phyloP scores from a whole-genome alignment of 352 stramenopile genomes.

The Phytopythium aichiense region DNA sequence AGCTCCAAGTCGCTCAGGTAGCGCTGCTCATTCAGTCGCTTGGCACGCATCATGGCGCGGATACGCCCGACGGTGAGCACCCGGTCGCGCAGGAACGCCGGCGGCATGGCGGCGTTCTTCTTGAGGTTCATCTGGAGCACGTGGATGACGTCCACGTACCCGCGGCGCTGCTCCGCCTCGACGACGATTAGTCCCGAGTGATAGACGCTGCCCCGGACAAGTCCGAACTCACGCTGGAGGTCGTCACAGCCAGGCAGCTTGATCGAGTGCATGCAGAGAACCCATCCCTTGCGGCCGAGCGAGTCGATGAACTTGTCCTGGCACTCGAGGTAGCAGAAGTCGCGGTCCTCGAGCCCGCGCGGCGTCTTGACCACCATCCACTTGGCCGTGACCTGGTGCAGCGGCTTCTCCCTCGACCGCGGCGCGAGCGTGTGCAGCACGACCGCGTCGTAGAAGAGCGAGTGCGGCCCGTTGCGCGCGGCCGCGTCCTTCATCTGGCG shows the following conservation, averaged over 20 bases:
- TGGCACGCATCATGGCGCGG: slow-evolving; percentile 58
- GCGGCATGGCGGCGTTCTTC: slow-evolving; percentile 47
- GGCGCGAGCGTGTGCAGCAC: slow-evolving; percentile 66
- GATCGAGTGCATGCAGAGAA: slow-evolving; percentile 82
- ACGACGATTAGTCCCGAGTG: slow-evolving; percentile 84
- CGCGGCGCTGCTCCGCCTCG: slow-evolving; percentile 65
- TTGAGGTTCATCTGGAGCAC: slow-evolving; percentile 84
- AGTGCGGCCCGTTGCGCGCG: slow-evolving; percentile 37
- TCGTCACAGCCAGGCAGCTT: slow-evolving; percentile 76
- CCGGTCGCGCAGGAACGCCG: slow-evolving; percentile 32
- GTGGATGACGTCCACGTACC: slow-evolving; percentile 81
- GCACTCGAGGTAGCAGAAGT: slow-evolving; percentile 81
- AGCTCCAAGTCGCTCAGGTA: slow-evolving; percentile 81
- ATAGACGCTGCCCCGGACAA: slow-evolving; percentile 77
- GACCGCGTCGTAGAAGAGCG: slow-evolving; percentile 59
- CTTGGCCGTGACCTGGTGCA: slow-evolving; percentile 84
- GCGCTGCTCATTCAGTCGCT: slow-evolving; percentile 74
- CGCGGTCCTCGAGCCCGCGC: slow-evolving; percentile 54
- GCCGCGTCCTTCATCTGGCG: slow-evolving; percentile 72
- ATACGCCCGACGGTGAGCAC: slow-evolving; percentile 52
- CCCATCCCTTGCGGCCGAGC: slow-evolving; percentile 73
- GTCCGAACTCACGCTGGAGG: slow-evolving; percentile 66
- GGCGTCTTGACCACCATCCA: slow-evolving; percentile 66
- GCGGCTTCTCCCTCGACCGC: slow-evolving; percentile 64
- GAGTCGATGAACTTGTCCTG: slow-evolving; percentile 87